phyloP scores from a whole-genome alignment of 2,329 filamentous ascomycete genomes.

The Arthrobotrys entomopaga region DNA sequence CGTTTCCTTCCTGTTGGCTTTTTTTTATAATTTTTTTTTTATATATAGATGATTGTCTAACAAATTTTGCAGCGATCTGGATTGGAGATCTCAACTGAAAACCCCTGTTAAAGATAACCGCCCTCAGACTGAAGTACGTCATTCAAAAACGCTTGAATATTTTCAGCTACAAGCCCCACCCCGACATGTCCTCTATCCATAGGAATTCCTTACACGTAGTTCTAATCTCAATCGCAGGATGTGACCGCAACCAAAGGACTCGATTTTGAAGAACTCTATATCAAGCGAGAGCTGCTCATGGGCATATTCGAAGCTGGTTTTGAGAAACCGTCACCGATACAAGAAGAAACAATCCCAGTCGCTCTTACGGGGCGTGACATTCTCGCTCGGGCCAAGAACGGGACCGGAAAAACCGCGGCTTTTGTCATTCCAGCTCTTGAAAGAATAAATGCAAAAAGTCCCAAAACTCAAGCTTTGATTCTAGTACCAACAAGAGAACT shows the following conservation, averaged over 20 bases:
- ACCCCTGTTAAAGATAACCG: conserved; percentile 78
- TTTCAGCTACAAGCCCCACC: too few relatives aligned
- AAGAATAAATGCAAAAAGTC: conserved; percentile 94
- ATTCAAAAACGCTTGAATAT: not conserved
- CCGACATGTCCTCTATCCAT: too few relatives aligned
- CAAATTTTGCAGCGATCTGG: conserved; percentile 66
- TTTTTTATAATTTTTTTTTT: too few relatives aligned
- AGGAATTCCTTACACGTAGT: not conserved
- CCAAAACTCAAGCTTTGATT: conserved; percentile 95
- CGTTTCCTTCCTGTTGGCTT: not conserved
- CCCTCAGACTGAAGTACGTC: conserved; percentile 79
- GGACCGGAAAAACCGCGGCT: conserved; percentile 96
- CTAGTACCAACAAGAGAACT: conserved; percentile 96
- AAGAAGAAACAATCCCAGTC: conserved; percentile 98
- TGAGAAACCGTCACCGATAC: conserved; percentile 97
- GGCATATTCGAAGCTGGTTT: conserved; percentile 99
- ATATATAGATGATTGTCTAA: conserved; percentile 58
- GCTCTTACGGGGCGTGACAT: conserved; percentile 95
- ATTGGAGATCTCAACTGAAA: conserved; percentile 80
- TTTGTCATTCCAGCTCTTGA: conserved; percentile 96
- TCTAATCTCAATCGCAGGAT: conserved; percentile 70
- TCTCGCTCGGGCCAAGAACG: conserved; percentile 95
- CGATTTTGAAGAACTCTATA: conserved; percentile 95
- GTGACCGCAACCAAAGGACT: conserved; percentile 97
- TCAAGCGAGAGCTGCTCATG: conserved; percentile 96